Percentiles rank a stretch among this genome's conserved stretches.
Conservation (phyloP, 495 filamentous ascomycete genomes). For the Lindgomyces ingoldianus region DNA sequence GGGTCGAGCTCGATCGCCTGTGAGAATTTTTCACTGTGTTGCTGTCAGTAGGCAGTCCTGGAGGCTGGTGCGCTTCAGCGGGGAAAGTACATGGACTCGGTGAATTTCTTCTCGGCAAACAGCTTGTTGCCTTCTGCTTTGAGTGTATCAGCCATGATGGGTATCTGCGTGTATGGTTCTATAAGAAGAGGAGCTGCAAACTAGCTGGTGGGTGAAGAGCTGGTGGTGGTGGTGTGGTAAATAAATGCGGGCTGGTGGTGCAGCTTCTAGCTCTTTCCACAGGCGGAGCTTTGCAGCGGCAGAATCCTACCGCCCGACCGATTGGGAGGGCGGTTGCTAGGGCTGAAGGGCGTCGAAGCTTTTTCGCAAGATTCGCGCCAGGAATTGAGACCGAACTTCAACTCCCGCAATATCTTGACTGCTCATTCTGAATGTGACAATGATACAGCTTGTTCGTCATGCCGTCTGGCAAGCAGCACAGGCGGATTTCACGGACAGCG, state of each 20-base stretch:
- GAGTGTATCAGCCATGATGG: constrained; percentile 57
- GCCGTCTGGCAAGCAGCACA: constrained; percentile 1
- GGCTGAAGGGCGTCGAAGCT: constrained; percentile 28
- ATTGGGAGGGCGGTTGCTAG: constrained; percentile 18
- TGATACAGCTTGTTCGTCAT: constrained; percentile 6
- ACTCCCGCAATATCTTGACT: too few species aligned
- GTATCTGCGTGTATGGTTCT: background rate
- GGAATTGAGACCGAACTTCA: too few species aligned
- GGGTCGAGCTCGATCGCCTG: constrained; percentile 89
- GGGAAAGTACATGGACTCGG: constrained; percentile 83
- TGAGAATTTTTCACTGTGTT: constrained; percentile 82
- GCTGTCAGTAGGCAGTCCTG: constrained; percentile 10
- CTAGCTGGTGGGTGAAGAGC: constrained; percentile 1
- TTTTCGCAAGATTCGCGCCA: too few species aligned
- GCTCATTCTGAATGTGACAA: too few species aligned
- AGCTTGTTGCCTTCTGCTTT: constrained; percentile 98
- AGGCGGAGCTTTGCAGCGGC: constrained; percentile 22
- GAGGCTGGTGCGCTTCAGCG: constrained; percentile 4
- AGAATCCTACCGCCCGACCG: background rate
- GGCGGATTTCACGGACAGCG: constrained; percentile 27
- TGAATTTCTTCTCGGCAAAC: constrained; percentile 93
- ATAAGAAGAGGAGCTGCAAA: background rate
- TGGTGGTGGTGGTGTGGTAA: constrained; percentile 23
- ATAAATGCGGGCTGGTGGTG: constrained; percentile 23
- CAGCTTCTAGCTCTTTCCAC: constrained; percentile 33